Evolutionary conservation across 1,284 basidiomycete species (phyloP).

Genomic region (Trichosporon ovoides): DNA sequence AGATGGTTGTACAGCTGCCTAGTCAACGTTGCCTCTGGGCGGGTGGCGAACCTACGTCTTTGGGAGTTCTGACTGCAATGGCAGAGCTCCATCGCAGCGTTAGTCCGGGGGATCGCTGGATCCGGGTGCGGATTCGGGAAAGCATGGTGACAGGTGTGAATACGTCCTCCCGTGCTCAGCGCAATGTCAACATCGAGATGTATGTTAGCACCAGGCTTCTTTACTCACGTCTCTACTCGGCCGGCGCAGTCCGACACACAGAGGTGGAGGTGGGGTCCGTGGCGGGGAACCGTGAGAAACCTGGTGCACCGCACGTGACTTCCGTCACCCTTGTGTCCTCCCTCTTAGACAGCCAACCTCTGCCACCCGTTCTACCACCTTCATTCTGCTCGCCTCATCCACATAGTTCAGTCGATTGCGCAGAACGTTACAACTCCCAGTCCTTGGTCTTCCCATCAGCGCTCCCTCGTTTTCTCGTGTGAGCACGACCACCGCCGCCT

Average conservation of each 20-base stretch:
- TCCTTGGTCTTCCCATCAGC: too few relatives aligned
- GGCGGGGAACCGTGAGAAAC: background rate
- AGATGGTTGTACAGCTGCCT: conserved; percentile 77
- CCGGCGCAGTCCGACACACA: background rate
- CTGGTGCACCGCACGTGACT: background rate
- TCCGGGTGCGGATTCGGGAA: conserved; percentile 5
- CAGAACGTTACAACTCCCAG: background rate
- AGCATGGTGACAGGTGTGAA: conserved; percentile 8
- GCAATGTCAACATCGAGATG: background rate
- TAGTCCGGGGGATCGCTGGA: conserved; percentile 1
- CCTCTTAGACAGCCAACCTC: background rate
- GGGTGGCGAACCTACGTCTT: conserved; percentile 14
- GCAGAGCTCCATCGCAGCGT: conserved; percentile 10
- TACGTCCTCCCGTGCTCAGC: background rate
- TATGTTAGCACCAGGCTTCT: background rate
- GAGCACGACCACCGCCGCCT: too few relatives aligned
- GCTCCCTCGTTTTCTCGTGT: too few relatives aligned
- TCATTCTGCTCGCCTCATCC: background rate
- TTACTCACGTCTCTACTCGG: background rate
- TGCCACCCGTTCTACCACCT: conserved; percentile 1
- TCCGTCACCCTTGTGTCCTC: background rate
- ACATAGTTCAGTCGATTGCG: background rate
- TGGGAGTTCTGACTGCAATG: conserved; percentile 10
- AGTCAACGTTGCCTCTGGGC: background rate
- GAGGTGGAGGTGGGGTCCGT: background rate